Base-by-base conservation (phyloP, 2,329 filamentous ascomycete species). In the Arthrobotrys sinensis region DNA sequence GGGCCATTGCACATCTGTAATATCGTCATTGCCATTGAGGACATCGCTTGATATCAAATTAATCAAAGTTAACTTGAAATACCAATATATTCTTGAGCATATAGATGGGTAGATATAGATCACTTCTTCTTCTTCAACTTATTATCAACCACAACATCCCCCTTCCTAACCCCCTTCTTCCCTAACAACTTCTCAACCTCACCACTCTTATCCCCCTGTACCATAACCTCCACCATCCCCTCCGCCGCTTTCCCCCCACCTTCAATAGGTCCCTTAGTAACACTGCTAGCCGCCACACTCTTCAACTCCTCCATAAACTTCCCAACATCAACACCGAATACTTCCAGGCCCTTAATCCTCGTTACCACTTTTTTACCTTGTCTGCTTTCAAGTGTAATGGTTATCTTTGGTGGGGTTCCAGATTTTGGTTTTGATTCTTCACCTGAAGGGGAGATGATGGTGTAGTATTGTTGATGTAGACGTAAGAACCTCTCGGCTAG, bases 281-380 rank as follows among this genome's bases (percentile, higher is more conserved):
- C 90, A 72, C 88, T 89, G n/a, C 90, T 90, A 1, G 90, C 90
- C 82, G 90, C 92, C 36, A 88, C 88, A 84, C 90, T 91, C 81
- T 90, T 86, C 81, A 92, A 81, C 82, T 92, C 90, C 76, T 91
- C 90, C 1, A 90, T 89, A 67, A 92, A 84, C 1, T 88, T 84
- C 53, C 87, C 86, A 0, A 90, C 88, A 16, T 88, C 86, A 50
- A 92, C 88, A 28, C 88, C 87, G 80, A 90, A 92, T 0, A 86
- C 84, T 81, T 92, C 90, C 34, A 92, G 82, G 2, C 89, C 89
- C 14, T 86, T 87, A 0, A 91, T 85, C 80, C 88, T 90, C 2
- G 90, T 91, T 1, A 90, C 89, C 1, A 88, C 89, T 83, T 92
- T 92, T 71, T 89, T 90, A 6, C 90, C 90, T 19, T 87, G 88